Evolutionary conservation across 495 filamentous ascomycete genomes (phyloP).

Genomic region (Penicillium parvum): DNA sequence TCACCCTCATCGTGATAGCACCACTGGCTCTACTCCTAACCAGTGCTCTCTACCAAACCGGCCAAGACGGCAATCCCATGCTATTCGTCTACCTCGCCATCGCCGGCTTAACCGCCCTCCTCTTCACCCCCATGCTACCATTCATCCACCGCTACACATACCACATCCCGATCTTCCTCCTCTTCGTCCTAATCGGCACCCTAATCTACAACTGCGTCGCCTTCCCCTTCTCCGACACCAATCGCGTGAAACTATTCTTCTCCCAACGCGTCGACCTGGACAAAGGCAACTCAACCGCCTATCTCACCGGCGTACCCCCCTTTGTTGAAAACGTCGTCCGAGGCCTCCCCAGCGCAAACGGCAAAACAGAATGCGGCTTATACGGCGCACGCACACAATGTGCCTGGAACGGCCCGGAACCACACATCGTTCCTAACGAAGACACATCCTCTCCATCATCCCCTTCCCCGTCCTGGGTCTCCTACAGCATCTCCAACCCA

Average conservation of each 20-base stretch:
- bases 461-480: constrained; percentile 56
- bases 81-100: constrained; percentile 68
- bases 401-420: constrained; percentile 63
- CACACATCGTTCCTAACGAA: constrained; percentile 45
- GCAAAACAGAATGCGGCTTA: constrained; percentile 34
- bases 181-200: constrained; percentile 70
- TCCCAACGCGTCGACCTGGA: constrained; percentile 76
- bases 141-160: constrained; percentile 84
- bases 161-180: constrained; percentile 72
- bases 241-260: constrained; percentile 83
- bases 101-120: constrained; percentile 59
- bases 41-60: constrained; percentile 71
- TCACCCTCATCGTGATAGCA: constrained; percentile 67
- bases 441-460: constrained; percentile 22
- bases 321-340: constrained; percentile 66
- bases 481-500: constrained; percentile 53
- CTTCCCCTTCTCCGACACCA: constrained; percentile 79
- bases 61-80: constrained; percentile 65
- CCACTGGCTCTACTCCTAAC: constrained; percentile 72
- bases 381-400: constrained; percentile 53
- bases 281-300: constrained; percentile 60
- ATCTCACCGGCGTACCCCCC: constrained; percentile 65
- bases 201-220: constrained; percentile 82
- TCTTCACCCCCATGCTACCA: constrained; percentile 74
- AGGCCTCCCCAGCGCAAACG: constrained; percentile 65